A percentile compares a stretch with the other conserved stretches of the same genome.
Conservation (phyloP, 2,329 filamentous ascomycete genomes). For the Fusarium drepaniforme region DNA sequence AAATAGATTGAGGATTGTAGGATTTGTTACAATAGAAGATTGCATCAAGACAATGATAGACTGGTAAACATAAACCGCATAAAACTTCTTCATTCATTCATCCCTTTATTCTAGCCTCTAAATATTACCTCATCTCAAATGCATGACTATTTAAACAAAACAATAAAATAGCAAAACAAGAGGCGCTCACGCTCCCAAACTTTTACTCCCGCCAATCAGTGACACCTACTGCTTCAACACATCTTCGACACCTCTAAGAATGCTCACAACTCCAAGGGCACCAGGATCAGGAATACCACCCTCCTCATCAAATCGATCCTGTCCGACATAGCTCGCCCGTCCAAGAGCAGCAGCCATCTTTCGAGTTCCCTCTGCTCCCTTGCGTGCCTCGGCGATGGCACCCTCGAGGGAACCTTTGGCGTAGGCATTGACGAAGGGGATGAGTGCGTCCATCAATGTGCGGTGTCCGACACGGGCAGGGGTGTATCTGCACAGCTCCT, state of each 20-base stretch:
- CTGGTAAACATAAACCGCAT: neutral
- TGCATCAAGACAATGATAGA: neutral
- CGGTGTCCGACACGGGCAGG: conserved; percentile 79
- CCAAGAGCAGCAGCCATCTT: conserved; percentile 81
- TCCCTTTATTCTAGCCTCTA: neutral
- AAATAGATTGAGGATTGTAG: neutral
- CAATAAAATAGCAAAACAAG: neutral
- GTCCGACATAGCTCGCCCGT: conserved; percentile 81
- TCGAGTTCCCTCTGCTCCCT: conserved; percentile 74
- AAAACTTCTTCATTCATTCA: neutral
- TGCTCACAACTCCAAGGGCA: conserved; percentile 54
- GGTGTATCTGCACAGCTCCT: conserved; percentile 65
- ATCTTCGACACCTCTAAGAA: conserved; percentile 27
- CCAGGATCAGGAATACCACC: conserved; percentile 73
- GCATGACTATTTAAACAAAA: neutral
- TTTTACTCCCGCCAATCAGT: neutral
- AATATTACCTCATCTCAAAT: neutral
- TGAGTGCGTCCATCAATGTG: conserved; percentile 79
- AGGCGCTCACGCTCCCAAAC: neutral
- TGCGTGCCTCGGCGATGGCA: conserved; percentile 29
- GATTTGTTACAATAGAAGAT: neutral
- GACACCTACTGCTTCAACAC: neutral
- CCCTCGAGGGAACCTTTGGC: conserved; percentile 60
- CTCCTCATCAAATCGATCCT: conserved; percentile 68
- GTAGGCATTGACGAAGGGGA: conserved; percentile 75